These are phyloP conservation scores for Russula compacta DNA, from an alignment of 768 basidiomycete species.

Conservation along the genomic window DNA sequence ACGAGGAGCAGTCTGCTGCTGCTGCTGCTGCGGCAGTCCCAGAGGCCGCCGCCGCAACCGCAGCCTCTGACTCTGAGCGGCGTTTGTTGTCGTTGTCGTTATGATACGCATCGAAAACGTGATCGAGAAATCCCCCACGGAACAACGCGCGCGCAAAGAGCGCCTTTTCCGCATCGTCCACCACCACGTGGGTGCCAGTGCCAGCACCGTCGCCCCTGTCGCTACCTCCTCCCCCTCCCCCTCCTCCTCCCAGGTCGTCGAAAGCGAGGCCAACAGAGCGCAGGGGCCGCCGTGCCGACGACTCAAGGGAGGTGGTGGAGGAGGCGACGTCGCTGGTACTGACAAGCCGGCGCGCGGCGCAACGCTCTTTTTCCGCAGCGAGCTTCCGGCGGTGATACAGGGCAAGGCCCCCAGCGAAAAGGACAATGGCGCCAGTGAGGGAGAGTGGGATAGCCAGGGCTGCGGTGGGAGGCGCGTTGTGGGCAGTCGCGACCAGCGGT, in stretches of 20 bases:
- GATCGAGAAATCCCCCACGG: not conserved
- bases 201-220: not conserved
- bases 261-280: not conserved
- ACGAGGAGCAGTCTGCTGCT: not conserved
- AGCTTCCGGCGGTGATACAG: slow-evolving; percentile 26
- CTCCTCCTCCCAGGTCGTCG: not conserved
- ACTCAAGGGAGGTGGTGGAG: not conserved
- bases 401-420: slow-evolving; percentile 23
- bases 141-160: slow-evolving; percentile 5
- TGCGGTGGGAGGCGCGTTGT: slow-evolving; percentile 24
- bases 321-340: not conserved
- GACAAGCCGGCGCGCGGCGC: not conserved
- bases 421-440: slow-evolving; percentile 25
- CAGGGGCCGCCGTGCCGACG: not conserved
- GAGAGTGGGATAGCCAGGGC: slow-evolving; percentile 30
- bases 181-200: no score
- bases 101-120: not conserved
- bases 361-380: slow-evolving; percentile 19
- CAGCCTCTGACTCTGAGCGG: not conserved
- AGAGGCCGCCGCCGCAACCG: no score
- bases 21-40: not conserved
- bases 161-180: slow-evolving; percentile 14
- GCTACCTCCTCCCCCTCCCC: not conserved
- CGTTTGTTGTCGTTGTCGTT: not conserved
- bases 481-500: slow-evolving; percentile 21